Percentiles rank a stretch among this genome's conserved stretches.
phyloP scores from a whole-genome alignment of 177 flowering plant genomes.

The Vitis hybrid region DNA sequence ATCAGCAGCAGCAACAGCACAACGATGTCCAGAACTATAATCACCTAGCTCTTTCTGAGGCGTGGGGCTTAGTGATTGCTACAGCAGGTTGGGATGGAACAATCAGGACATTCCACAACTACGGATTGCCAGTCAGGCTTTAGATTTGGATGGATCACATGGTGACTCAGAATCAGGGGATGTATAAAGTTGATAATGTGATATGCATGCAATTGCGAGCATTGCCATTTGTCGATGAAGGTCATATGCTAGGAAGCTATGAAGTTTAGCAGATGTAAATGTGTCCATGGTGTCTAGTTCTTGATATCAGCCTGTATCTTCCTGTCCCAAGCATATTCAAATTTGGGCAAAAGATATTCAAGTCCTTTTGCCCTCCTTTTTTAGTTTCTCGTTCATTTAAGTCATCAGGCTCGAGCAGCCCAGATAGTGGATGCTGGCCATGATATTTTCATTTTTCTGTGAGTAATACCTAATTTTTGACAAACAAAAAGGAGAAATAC shows the following conservation, averaged over 20 bases:
- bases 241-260: too few relatives aligned
- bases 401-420: neutral
- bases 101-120: slow-evolving; percentile 77
- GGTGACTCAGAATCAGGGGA: neutral
- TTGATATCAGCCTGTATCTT: neutral
- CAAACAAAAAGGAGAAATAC: neutral
- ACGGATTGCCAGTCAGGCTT: slow-evolving; percentile 65
- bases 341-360: neutral
- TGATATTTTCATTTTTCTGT: neutral
- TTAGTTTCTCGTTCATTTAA: neutral
- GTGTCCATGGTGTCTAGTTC: neutral
- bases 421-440: neutral
- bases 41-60: slow-evolving; percentile 17
- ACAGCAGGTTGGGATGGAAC: slow-evolving; percentile 72
- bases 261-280: neutral
- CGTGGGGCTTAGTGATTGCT: slow-evolving; percentile 82
- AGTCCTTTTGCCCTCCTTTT: neutral
- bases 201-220: neutral
- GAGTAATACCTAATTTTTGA: neutral
- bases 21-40: neutral
- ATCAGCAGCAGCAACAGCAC: neutral
- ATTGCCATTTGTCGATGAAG: neutral
- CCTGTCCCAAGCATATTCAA: neutral
- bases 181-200: too few relatives aligned
- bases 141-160: slow-evolving; percentile 1